Percentiles rank a stretch among this genome's conserved stretches.
Conservation (phyloP, 108 stramenopile genomes). For the Cyclotella baltica region DNA sequence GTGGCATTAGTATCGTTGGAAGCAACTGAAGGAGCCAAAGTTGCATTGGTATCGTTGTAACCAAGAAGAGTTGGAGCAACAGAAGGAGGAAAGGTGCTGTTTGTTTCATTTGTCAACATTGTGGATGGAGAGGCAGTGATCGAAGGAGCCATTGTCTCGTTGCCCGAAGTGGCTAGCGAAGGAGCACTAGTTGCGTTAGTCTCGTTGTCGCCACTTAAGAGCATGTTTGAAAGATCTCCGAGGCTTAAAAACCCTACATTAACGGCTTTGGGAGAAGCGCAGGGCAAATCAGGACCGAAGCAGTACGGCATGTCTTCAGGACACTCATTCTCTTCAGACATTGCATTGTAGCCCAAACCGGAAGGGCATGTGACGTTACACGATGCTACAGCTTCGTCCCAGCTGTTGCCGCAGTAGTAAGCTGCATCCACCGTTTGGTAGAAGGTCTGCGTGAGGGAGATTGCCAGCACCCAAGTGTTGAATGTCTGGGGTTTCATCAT, state of each 20-base stretch:
- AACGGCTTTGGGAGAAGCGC: not conserved
- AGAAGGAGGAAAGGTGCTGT: not conserved
- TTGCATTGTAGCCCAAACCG: conserved; percentile 11
- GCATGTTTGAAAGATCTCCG: not conserved
- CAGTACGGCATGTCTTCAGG: conserved; percentile 37
- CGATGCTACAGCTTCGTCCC: conserved; percentile 18
- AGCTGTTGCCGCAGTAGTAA: conserved; percentile 30
- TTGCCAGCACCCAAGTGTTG: conserved; percentile 4
- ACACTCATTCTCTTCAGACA: conserved; percentile 25
- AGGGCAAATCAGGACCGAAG: conserved; percentile 28
- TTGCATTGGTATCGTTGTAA: not conserved
- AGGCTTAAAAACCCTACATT: conserved; percentile 3
- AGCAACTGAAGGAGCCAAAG: not conserved
- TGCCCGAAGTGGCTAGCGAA: not conserved
- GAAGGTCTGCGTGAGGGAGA: conserved; percentile 7
- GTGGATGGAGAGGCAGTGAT: not conserved
- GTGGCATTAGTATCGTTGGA: not conserved
- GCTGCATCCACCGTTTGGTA: conserved; percentile 8
- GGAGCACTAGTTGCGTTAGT: conserved; percentile 1
- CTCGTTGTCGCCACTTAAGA: not conserved
- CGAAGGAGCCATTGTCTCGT: conserved; percentile 4
- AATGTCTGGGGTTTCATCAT: conserved; percentile 11
- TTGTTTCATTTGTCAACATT: no score
- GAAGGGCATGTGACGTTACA: conserved; percentile 29
- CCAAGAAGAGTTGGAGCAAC: not conserved